Percentiles rank a stretch among this genome's conserved stretches.
These are phyloP conservation scores for Nymphaea thermarum DNA, from an alignment of 164 flowering plant species.

Conservation along the genomic window DNA sequence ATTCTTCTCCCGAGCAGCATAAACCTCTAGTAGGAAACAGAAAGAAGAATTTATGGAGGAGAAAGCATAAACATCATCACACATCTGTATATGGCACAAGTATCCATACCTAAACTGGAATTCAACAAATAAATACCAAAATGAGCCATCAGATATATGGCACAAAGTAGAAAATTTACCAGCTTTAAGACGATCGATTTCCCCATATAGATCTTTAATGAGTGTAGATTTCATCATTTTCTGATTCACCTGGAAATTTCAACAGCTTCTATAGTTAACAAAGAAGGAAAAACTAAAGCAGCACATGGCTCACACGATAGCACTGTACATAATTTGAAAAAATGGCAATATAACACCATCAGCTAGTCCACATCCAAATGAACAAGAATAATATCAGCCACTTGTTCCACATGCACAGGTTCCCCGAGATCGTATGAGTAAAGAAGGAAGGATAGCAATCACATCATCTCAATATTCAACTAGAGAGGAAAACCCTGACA, in stretches of 20 bases:
- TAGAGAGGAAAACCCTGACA: no score
- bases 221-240: constrained; percentile 97
- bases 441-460: no score
- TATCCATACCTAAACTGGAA: background rate
- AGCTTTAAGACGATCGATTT: constrained; percentile 88
- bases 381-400: no score
- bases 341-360: no score
- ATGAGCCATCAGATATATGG: constrained; percentile 1
- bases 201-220: constrained; percentile 95
- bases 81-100: background rate
- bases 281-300: background rate
- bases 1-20: constrained; percentile 93
- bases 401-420: no score
- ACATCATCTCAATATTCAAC: no score
- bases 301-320: no score
- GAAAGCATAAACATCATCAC: background rate
- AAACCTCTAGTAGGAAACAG: constrained; percentile 48
- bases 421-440: no score
- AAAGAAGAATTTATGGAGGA: background rate
- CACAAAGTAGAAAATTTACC: constrained; percentile 24
- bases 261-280: background rate
- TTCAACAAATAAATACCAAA: background rate
- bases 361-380: no score
- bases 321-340: no score
- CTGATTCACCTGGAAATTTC: constrained; percentile 65